Percentiles rank a stretch among this genome's conserved stretches.
Evolutionary conservation across 1,284 basidiomycete genomes (phyloP).

Genomic region (Leccinum ponderosum): DNA sequence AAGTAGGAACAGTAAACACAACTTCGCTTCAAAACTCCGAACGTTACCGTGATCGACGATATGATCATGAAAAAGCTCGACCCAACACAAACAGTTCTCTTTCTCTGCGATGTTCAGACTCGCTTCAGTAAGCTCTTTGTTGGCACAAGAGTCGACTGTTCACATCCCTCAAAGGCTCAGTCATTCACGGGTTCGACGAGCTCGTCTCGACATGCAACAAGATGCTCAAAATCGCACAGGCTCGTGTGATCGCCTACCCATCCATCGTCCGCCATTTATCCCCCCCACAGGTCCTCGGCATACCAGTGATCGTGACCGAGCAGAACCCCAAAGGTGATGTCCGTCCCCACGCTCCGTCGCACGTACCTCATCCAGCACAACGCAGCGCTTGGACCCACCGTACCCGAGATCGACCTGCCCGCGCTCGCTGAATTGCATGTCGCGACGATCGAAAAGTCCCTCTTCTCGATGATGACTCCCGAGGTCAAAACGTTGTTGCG

Average conservation of each 20-base stretch:
- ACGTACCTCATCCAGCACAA: constrained; percentile 7
- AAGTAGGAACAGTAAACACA: background rate
- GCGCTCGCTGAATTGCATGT: constrained; percentile 59
- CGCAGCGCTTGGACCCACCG: constrained; percentile 72
- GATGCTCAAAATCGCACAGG: constrained; percentile 78
- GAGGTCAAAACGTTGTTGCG: constrained; percentile 59
- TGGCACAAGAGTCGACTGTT: background rate
- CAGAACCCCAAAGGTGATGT: constrained; percentile 76
- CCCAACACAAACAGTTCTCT: constrained; percentile 58
- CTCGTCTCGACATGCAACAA: constrained; percentile 70
- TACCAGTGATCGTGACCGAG: constrained; percentile 79
- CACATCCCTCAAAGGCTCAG: constrained; percentile 38
- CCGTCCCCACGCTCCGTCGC: background rate
- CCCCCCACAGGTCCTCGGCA: constrained; percentile 52
- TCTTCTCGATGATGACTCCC: constrained; percentile 83
- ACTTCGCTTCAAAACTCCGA: constrained; percentile 1
- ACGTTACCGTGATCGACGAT: background rate
- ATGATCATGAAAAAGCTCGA: constrained; percentile 37
- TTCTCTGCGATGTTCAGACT: constrained; percentile 80
- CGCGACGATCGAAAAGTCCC: constrained; percentile 67
- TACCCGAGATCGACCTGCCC: constrained; percentile 61
- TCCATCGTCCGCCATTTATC: background rate
- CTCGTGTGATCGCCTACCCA: constrained; percentile 22
- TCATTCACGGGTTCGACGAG: constrained; percentile 69
- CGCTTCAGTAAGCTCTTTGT: constrained; percentile 59